Evolutionary conservation across 1,139 yeast genomes (phyloP), one percentile per base, ranked within the genome.

Genomic region (Entelexis sorbosivorans): DNA sequence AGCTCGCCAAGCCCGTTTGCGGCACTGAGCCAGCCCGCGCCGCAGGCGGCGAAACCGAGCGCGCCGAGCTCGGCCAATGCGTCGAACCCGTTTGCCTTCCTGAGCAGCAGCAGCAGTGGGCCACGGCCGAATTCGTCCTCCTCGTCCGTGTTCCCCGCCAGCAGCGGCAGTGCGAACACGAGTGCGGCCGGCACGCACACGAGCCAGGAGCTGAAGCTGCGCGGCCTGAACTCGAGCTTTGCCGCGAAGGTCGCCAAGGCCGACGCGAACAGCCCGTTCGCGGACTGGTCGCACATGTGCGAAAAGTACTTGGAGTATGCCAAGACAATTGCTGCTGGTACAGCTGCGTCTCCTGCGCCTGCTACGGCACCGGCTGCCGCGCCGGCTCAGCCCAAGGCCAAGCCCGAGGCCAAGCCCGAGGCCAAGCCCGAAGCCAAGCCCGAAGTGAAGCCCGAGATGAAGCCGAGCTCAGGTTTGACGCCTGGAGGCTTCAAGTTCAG

Each of bases 141-240:
- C 10, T 38, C 42, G 32, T 38, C 42, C 3, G 19, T 26, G 42
- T 24, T 26, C 26, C 32, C 42, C 26, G 24, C 19, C 17, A 40
- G 26, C 44, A 22, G 26, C 34, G 11, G 33, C 44, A 29, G 44
- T 17, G 44, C 20, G 22, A 13, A 34, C 28, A 34, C 35, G 29
- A 26, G 8, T n/a, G 44, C 17, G 40, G 32, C 31, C 48, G 46
- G 31, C 28, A 24, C 42, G 3, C 49, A 50, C 19, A 26, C 22
- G 34, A 24, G 22, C 19, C 19, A 19, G 46, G 47, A 52, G 19
- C 47, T 64, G 24, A 57, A 58, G 31, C 52, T 55, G 33, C 60
- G 62, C 8, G 94, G 95, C 1, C 72, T 87, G 63, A 86, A 86
- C 64, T 75, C 77, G 26, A 78, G 74, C 55, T 82, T 87, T 59